A percentile compares a stretch with the other conserved stretches of the same genome.
Evolutionary conservation across 1,284 basidiomycete genomes (phyloP).

Genomic region (Rhodotorula sp.): DNA sequence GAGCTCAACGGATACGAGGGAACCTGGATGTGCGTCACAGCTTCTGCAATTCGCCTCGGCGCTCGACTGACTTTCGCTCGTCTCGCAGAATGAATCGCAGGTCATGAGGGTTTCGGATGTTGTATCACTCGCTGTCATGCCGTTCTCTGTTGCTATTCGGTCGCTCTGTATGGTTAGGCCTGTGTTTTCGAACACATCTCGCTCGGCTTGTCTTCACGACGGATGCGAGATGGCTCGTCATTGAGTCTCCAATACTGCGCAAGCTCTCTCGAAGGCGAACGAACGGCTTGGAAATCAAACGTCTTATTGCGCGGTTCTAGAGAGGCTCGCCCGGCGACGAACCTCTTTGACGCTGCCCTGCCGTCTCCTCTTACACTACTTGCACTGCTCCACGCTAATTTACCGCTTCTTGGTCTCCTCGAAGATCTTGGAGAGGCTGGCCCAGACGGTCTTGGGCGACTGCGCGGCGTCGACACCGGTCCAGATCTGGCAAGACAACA

Average conservation of each 20-base stretch:
- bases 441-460: conserved; percentile 87
- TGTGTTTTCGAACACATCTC: background rate
- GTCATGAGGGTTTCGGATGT: background rate
- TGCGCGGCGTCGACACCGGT: conserved; percentile 88
- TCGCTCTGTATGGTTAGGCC: background rate
- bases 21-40: conserved; percentile 14
- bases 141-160: background rate
- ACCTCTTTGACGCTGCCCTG: background rate
- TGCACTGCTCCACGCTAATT: background rate
- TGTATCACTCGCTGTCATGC: background rate
- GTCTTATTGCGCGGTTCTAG: background rate
- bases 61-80: background rate
- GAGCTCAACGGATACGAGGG: conserved; percentile 35
- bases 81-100: conserved; percentile 11
- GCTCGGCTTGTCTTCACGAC: too few species aligned
- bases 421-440: conserved; percentile 59
- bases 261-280: too few species aligned
- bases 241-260: too few species aligned
- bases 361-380: background rate
- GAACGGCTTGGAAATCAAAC: background rate
- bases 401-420: conserved; percentile 36
- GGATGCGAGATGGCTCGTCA: too few species aligned
- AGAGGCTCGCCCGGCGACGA: background rate
- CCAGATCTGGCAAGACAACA: conserved; percentile 58
- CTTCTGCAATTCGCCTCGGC: too few species aligned